Conservation (phyloP, 2,329 filamentous ascomycete genomes). For the Periconia sp. region DNA sequence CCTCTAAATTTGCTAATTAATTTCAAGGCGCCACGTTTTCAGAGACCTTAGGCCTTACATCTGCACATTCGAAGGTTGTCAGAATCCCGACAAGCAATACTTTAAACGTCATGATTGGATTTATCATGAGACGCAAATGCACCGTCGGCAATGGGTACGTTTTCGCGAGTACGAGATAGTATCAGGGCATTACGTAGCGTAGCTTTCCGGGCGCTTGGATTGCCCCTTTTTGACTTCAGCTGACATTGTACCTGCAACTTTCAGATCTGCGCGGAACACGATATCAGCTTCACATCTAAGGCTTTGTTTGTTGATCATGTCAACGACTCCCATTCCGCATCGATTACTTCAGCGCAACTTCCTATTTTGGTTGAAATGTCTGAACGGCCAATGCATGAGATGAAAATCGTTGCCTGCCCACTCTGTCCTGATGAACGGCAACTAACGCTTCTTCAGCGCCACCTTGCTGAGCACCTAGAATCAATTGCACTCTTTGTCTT, state of each 20-base stretch:
- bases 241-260: no score
- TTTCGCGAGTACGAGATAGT: not conserved
- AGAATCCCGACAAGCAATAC: slow-evolving; percentile 5
- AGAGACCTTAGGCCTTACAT: slow-evolving; percentile 11
- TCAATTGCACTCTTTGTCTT: slow-evolving; percentile 6
- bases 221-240: no score
- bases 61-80: slow-evolving; percentile 11
- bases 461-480: slow-evolving; percentile 6
- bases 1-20: not conserved
- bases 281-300: no score
- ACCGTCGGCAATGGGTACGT: slow-evolving; percentile 8
- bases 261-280: no score
- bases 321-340: no score
- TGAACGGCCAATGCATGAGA: slow-evolving; percentile 3
- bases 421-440: slow-evolving; percentile 4
- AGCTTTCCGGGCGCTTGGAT: no score
- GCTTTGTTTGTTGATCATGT: no score
- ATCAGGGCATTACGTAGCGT: no score
- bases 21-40: slow-evolving; percentile 9
- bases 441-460: not conserved
- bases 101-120: slow-evolving; percentile 10
- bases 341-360: not conserved
- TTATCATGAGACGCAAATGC: slow-evolving; percentile 9
- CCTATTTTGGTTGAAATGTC: slow-evolving; percentile 3
- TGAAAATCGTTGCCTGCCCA: slow-evolving; percentile 1